Conservation (phyloP, 2,329 filamentous ascomycete species). For the Phaeophleospora eucalypticola region DNA sequence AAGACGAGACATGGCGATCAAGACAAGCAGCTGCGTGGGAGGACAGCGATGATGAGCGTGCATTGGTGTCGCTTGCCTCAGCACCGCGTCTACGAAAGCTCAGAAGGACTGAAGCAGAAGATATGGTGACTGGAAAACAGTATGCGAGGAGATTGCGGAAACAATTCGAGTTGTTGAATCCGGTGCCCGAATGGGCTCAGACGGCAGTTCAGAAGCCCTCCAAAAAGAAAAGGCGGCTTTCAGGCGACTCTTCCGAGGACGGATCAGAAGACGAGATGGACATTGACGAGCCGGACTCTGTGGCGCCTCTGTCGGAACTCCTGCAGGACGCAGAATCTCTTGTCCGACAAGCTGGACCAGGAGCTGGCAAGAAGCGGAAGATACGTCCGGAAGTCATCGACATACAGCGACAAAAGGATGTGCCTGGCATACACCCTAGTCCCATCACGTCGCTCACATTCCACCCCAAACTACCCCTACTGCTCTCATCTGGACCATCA, state of each 20-base stretch:
- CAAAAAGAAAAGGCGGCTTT: conserved; percentile 47
- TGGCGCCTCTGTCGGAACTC: conserved; percentile 73
- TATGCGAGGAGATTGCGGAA: conserved; percentile 75
- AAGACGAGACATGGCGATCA: conserved; percentile 35
- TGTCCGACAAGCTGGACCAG: conserved; percentile 47
- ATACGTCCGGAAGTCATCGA: conserved; percentile 83
- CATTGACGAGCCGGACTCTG: conserved; percentile 53
- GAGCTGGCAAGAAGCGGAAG: conserved; percentile 58
- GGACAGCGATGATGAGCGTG: conserved; percentile 90
- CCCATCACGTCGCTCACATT: conserved; percentile 81
- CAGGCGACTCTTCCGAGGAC: conserved; percentile 34
- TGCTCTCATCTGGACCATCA: conserved; percentile 83
- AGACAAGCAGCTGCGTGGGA: conserved; percentile 68
- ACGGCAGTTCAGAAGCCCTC: conserved; percentile 39
- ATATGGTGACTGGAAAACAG: conserved; percentile 79
- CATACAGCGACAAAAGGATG: conserved; percentile 83
- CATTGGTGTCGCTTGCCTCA: conserved; percentile 76
- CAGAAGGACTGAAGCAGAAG: conserved; percentile 73
- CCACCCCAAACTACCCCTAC: conserved; percentile 81
- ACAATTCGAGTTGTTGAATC: conserved; percentile 61
- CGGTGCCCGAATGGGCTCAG: conserved; percentile 58
- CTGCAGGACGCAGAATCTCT: conserved; percentile 71
- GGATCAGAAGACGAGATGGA: conserved; percentile 50
- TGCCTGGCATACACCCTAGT: conserved; percentile 70
- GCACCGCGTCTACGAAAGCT: conserved; percentile 77